Percentiles rank a stretch among this genome's conserved stretches.
phyloP scores from a whole-genome alignment of 306 rosid genomes.

The Malus domestica region ASM211411v1 NC_041793.1:17252001-17252500 shows the following conservation, averaged over 20 bases:
- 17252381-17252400: too few species aligned
- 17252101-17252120: neutral
- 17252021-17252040: slow-evolving; percentile 40
- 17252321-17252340: too few species aligned
- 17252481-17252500: too few species aligned
- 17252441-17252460: too few species aligned
- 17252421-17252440: too few species aligned
- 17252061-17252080: slow-evolving; percentile 87
- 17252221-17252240: neutral
- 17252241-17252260: neutral
- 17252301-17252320: too few species aligned
- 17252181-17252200: neutral
- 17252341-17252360: too few species aligned
- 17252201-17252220: slow-evolving; percentile 3
- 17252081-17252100: slow-evolving; percentile 27
- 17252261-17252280: neutral
- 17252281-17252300: too few species aligned
- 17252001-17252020: slow-evolving; percentile 34
- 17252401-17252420: too few species aligned
- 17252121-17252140: neutral
- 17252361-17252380: too few species aligned
- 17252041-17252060: slow-evolving; percentile 59
- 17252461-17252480: too few species aligned
- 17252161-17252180: neutral
- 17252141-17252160: neutral